Evolutionary conservation across 768 basidiomycete species (phyloP).

Genomic region (Pholiota microspora): DNA sequence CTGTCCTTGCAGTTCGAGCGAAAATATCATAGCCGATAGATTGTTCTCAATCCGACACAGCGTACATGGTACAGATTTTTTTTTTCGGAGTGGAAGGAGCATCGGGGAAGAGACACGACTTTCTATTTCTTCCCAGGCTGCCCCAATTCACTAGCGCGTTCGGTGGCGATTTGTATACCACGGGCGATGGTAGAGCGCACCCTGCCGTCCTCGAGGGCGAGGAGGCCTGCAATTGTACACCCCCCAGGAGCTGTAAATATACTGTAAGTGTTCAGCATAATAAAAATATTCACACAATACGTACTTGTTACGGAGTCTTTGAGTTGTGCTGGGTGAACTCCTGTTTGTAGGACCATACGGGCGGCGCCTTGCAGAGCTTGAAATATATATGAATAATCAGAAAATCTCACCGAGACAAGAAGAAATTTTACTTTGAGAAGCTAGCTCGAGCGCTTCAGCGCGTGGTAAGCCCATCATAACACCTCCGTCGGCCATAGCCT

Average conservation of each 20-base stretch:
- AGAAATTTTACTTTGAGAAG: conserved; percentile 84
- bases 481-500: conserved; percentile 98
- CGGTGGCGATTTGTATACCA: conserved; percentile 91
- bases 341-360: conserved; percentile 87
- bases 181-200: conserved; percentile 94
- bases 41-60: too few species aligned
- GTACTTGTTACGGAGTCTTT: conserved; percentile 97
- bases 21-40: too few species aligned
- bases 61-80: background rate
- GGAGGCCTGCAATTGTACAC: conserved; percentile 95
- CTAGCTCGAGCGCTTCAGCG: conserved; percentile 90
- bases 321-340: conserved; percentile 92
- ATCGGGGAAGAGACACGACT: background rate
- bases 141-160: conserved; percentile 83
- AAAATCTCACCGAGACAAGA: background rate
- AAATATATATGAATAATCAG: too few species aligned
- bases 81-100: too few species aligned
- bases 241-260: conserved; percentile 81
- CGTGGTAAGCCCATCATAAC: conserved; percentile 99
- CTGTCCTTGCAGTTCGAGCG: too few species aligned
- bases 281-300: conserved; percentile 25
- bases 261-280: background rate
- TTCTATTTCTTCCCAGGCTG: conserved; percentile 57
- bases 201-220: conserved; percentile 91
- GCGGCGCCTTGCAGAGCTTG: conserved; percentile 94